A percentile compares a stretch with the other conserved stretches of the same genome.
Evolutionary conservation across 805 yeast genomes (phyloP).

Genomic region (Saccharomycopsis capsularis): DNA sequence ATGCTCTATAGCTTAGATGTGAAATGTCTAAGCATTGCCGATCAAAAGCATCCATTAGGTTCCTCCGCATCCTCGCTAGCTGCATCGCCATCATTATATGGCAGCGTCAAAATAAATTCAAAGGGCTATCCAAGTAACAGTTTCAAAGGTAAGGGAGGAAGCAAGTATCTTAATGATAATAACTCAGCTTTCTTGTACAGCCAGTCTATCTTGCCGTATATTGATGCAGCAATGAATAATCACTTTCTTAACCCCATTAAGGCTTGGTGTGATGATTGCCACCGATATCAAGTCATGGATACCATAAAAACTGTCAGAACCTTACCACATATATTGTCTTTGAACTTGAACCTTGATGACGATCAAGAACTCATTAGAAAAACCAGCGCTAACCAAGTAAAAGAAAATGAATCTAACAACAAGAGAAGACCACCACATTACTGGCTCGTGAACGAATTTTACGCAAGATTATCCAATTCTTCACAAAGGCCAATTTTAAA

Average conservation of each 20-base stretch:
- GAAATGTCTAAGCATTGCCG: slow-evolving; percentile 28
- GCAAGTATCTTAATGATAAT: slow-evolving; percentile 6
- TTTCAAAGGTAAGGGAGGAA: not conserved
- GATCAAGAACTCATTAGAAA: slow-evolving; percentile 47
- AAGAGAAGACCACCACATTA: slow-evolving; percentile 25
- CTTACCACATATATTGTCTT: slow-evolving; percentile 57
- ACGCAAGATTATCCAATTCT: slow-evolving; percentile 33
- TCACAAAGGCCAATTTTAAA: slow-evolving; percentile 33
- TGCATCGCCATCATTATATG: not conserved
- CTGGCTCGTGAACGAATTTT: slow-evolving; percentile 62
- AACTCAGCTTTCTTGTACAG: slow-evolving; percentile 10
- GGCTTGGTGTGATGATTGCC: slow-evolving; percentile 48
- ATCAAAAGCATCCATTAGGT: not conserved
- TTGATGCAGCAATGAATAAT: slow-evolving; percentile 56
- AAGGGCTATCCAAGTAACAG: not conserved
- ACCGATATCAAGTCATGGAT: slow-evolving; percentile 47
- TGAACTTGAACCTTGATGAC: slow-evolving; percentile 52
- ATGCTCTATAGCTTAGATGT: slow-evolving; percentile 39
- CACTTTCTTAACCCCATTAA: slow-evolving; percentile 35
- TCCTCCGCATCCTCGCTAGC: not conserved
- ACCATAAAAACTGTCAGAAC: slow-evolving; percentile 43
- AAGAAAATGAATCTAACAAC: slow-evolving; percentile 1
- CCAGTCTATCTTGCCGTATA: slow-evolving; percentile 42
- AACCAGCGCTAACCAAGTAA: slow-evolving; percentile 6
- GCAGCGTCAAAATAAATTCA: not conserved